These are phyloP conservation scores for Mycena venus DNA, from an alignment of 768 basidiomycete species.

Conservation along the genomic window DNA sequence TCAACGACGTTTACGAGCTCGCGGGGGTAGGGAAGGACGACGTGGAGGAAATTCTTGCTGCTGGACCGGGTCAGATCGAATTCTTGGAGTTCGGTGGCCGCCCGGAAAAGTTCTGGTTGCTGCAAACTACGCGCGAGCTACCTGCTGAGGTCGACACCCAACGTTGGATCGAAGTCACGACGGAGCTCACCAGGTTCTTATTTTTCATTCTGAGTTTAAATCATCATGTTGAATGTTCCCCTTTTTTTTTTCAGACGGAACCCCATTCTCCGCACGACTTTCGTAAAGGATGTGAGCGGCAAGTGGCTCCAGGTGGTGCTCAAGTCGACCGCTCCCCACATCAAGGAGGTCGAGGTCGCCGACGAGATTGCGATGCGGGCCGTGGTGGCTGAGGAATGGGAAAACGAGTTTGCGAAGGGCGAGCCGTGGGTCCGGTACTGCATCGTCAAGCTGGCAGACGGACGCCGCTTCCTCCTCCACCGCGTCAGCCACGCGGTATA, in stretches of 20 bases:
- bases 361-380: not conserved
- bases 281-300: not conserved
- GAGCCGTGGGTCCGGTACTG: not conserved
- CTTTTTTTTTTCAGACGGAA: too few relatives aligned
- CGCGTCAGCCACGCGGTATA: slow-evolving; percentile 16
- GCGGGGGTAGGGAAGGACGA: not conserved
- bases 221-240: too few relatives aligned
- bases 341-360: not conserved
- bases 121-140: slow-evolving; percentile 1
- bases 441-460: not conserved
- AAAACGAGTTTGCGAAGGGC: not conserved
- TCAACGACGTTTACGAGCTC: not conserved
- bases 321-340: not conserved
- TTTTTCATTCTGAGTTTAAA: too few relatives aligned
- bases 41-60: not conserved
- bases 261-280: slow-evolving; percentile 17
- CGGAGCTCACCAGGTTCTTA: slow-evolving; percentile 13
- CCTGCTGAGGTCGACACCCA: slow-evolving; percentile 5
- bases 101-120: not conserved
- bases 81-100: not conserved
- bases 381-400: not conserved
- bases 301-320: not conserved
- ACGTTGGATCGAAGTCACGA: slow-evolving; percentile 17
- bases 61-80: not conserved
- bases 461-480: slow-evolving; percentile 10